Conservation (phyloP, 2,329 filamentous ascomycete genomes). For the Drechslerella coelobrocha region DNA sequence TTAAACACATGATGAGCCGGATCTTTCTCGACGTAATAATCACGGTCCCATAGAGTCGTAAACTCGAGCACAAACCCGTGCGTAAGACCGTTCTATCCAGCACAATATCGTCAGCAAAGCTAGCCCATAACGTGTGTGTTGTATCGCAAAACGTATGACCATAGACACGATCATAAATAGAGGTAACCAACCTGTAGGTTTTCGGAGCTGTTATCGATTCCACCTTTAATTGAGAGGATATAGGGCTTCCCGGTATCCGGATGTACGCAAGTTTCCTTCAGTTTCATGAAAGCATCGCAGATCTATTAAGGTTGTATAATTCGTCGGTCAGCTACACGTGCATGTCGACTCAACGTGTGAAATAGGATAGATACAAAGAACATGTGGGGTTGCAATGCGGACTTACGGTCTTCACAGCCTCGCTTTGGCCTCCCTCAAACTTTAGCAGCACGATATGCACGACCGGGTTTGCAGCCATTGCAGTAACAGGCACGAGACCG, state of each 20-base stretch:
- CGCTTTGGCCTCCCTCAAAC: constrained; percentile 14
- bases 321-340: not conserved
- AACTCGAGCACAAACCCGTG: constrained; percentile 61
- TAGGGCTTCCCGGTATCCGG: constrained; percentile 48
- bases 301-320: constrained; percentile 8
- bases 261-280: constrained; percentile 44
- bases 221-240: constrained; percentile 50
- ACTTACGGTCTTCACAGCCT: constrained; percentile 28
- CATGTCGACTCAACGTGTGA: not conserved
- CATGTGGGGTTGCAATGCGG: not conserved
- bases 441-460: constrained; percentile 46
- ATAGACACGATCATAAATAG: no score
- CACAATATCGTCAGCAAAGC: no score
- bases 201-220: constrained; percentile 47
- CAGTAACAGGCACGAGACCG: constrained; percentile 1
- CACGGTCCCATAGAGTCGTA: constrained; percentile 58
- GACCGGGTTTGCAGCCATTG: constrained; percentile 19
- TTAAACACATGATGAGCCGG: constrained; percentile 59
- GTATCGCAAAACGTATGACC: no score
- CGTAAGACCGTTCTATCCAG: constrained; percentile 58
- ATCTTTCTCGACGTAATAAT: constrained; percentile 60
- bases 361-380: not conserved
- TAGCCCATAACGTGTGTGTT: no score
- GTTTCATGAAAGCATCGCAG: constrained; percentile 38
- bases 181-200: constrained; percentile 13